These are phyloP conservation scores for Pseudofabraea citricarpa DNA, from an alignment of 2,329 filamentous ascomycete species.

Conservation along the genomic window DNA sequence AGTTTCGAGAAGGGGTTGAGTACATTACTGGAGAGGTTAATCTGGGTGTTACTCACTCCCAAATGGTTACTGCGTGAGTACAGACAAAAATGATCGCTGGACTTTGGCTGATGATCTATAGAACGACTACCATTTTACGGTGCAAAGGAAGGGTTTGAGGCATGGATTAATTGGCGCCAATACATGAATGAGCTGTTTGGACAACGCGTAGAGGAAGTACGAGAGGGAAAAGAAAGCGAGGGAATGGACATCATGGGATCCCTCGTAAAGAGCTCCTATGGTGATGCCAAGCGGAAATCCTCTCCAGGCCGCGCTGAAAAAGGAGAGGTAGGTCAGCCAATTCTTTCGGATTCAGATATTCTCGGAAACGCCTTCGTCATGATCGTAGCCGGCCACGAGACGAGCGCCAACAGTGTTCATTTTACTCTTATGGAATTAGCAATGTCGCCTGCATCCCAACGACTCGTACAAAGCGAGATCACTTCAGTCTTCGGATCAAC, in stretches of 20 bases:
- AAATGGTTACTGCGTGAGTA: conserved; percentile 41
- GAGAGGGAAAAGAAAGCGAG: conserved; percentile 30
- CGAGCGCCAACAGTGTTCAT: conserved; percentile 70
- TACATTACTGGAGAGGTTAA: conserved; percentile 46
- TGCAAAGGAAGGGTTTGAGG: conserved; percentile 38
- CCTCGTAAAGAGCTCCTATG: conserved; percentile 41
- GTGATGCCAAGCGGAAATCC: conserved; percentile 33
- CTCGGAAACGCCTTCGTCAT: conserved; percentile 68
- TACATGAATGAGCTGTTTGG: conserved; percentile 58
- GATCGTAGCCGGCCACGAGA: conserved; percentile 74
- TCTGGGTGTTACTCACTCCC: conserved; percentile 47
- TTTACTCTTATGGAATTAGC: conserved; percentile 67
- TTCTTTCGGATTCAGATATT: conserved; percentile 60
- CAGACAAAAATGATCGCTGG: background rate
- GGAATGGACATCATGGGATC: conserved; percentile 53
- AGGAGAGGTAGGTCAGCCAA: conserved; percentile 48
- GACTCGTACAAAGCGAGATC: conserved; percentile 63
- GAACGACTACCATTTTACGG: conserved; percentile 37
- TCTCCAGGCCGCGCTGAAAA: conserved; percentile 36
- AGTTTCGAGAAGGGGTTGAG: conserved; percentile 50
- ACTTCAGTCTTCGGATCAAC: conserved; percentile 57
- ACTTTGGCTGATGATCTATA: conserved; percentile 12
- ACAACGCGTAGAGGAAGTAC: conserved; percentile 42
- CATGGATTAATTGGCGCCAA: conserved; percentile 51
- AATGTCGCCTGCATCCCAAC: conserved; percentile 58